These are phyloP conservation scores for Venturia asperata DNA, from an alignment of 2,329 filamentous ascomycete species.

Conservation along the genomic window DNA sequence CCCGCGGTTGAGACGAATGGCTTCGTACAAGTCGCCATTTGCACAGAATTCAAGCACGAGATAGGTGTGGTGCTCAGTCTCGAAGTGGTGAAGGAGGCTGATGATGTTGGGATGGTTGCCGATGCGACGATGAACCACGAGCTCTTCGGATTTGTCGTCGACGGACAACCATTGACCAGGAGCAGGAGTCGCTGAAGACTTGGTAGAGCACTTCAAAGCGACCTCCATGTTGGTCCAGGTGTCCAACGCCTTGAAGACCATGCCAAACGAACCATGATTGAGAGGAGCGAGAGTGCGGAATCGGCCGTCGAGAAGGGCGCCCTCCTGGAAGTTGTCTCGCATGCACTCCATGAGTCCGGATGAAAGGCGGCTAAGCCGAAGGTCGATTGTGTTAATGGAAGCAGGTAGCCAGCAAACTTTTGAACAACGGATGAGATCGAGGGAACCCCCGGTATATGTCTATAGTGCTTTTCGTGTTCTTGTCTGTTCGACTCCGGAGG, in stretches of 20 bases:
- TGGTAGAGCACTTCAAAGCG: slow-evolving; percentile 94
- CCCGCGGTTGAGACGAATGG: slow-evolving; percentile 80
- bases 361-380: background rate
- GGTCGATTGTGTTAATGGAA: background rate
- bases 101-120: slow-evolving; percentile 84
- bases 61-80: slow-evolving; percentile 84
- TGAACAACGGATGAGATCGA: background rate
- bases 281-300: slow-evolving; percentile 88
- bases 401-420: slow-evolving; percentile 3
- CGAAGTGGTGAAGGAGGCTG: slow-evolving; percentile 83
- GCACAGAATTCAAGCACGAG: slow-evolving; percentile 92
- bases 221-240: slow-evolving; percentile 68
- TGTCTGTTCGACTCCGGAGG: background rate
- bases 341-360: slow-evolving; percentile 67
- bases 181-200: slow-evolving; percentile 59
- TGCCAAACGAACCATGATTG: slow-evolving; percentile 97
- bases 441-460: slow-evolving; percentile 2
- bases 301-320: slow-evolving; percentile 76
- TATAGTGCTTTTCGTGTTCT: slow-evolving; percentile 16
- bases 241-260: slow-evolving; percentile 93
- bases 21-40: slow-evolving; percentile 94
- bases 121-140: slow-evolving; percentile 71
- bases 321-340: slow-evolving; percentile 70
- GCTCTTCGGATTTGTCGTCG: slow-evolving; percentile 77
- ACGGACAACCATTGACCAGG: slow-evolving; percentile 59